These are phyloP conservation scores for Myriosclerotinia curreyana DNA, from an alignment of 2,329 filamentous ascomycete genomes.

Conservation along the genomic window DNA sequence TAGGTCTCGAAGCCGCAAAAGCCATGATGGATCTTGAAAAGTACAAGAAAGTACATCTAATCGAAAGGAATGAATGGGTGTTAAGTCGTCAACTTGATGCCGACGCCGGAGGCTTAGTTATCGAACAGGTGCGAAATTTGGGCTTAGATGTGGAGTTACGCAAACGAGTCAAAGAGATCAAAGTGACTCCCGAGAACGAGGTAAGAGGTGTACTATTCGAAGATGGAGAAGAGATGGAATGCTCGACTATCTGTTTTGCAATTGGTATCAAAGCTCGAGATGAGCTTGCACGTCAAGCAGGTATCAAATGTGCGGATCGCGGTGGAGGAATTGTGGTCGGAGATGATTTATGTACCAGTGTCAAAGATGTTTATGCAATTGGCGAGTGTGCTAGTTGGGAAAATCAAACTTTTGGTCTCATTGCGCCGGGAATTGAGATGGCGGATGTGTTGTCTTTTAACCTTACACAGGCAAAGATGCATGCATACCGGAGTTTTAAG, in stretches of 20 bases:
- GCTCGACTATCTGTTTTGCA: constrained; percentile 82
- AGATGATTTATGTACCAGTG: constrained; percentile 65
- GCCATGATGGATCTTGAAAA: constrained; percentile 83
- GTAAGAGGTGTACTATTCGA: constrained; percentile 76
- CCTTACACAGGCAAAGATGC: constrained; percentile 75
- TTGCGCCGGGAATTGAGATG: constrained; percentile 89
- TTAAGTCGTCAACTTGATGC: constrained; percentile 77
- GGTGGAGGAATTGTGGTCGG: constrained; percentile 67
- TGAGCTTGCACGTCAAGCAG: constrained; percentile 66
- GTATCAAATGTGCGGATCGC: constrained; percentile 68
- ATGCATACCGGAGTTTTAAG: constrained; percentile 69
- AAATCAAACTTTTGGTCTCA: constrained; percentile 81
- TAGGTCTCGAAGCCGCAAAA: constrained; percentile 86
- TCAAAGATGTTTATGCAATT: constrained; percentile 75
- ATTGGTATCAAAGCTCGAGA: constrained; percentile 82
- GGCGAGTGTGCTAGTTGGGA: constrained; percentile 92
- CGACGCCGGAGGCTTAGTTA: constrained; percentile 77
- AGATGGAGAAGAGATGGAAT: constrained; percentile 73
- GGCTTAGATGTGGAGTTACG: constrained; percentile 78
- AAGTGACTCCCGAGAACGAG: constrained; percentile 62
- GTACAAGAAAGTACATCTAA: constrained; percentile 70
- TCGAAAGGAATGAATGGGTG: constrained; percentile 82
- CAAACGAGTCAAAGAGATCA: constrained; percentile 70
- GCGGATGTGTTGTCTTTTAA: constrained; percentile 90
- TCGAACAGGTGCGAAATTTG: constrained; percentile 74